Evolutionary conservation across 371 early-diverging fungal genomes (phyloP).

Genomic region (Mortierella sp.): DNA sequence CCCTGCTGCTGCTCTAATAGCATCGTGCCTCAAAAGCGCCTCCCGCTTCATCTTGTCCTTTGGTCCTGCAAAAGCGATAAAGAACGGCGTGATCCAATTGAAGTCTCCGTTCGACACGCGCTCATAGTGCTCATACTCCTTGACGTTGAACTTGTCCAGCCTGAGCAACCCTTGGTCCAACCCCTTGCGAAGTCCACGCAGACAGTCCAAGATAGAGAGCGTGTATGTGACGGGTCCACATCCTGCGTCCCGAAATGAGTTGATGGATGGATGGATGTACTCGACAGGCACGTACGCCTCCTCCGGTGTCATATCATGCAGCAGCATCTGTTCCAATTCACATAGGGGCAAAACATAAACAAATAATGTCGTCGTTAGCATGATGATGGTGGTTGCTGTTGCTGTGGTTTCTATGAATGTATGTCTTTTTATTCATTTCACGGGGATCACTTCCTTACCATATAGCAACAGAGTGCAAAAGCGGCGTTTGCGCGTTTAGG

Average conservation of each 20-base stretch:
- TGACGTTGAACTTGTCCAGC: slow-evolving; percentile 65
- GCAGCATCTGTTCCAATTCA: slow-evolving; percentile 58
- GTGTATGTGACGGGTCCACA: slow-evolving; percentile 73
- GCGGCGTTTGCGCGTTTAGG: slow-evolving; percentile 71
- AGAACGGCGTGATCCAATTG: slow-evolving; percentile 75
- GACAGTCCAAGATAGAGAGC: slow-evolving; percentile 72
- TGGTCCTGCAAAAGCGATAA: slow-evolving; percentile 74
- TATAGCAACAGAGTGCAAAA: slow-evolving; percentile 69
- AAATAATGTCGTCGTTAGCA: neutral
- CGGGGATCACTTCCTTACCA: slow-evolving; percentile 58
- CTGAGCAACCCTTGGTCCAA: slow-evolving; percentile 66
- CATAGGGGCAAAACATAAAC: neutral
- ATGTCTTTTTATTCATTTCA: no score
- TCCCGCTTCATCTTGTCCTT: slow-evolving; percentile 51
- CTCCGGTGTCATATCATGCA: slow-evolving; percentile 67
- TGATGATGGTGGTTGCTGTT: neutral
- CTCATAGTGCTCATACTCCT: slow-evolving; percentile 76
- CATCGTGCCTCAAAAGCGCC: slow-evolving; percentile 8
- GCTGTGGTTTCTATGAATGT: neutral
- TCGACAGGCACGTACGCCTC: slow-evolving; percentile 66
- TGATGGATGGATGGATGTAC: slow-evolving; percentile 59
- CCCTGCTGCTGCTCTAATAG: neutral
- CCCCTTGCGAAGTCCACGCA: slow-evolving; percentile 68
- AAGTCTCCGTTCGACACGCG: slow-evolving; percentile 75
- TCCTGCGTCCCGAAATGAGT: slow-evolving; percentile 74